These are phyloP conservation scores for Russula emetica DNA, from an alignment of 768 basidiomycete species.

Conservation along the genomic window DNA sequence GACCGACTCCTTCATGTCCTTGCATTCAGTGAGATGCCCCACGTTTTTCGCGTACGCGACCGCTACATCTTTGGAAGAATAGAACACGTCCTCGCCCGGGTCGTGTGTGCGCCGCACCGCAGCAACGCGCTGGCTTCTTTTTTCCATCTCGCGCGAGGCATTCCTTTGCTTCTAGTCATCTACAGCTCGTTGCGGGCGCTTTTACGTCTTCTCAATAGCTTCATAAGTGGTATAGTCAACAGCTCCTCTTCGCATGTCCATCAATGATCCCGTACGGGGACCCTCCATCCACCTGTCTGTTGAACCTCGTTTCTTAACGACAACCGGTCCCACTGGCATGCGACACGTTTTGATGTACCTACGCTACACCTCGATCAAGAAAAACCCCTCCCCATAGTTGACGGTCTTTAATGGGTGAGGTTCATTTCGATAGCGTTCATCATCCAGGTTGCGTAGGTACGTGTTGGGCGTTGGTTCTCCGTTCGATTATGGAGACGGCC, in stretches of 20 bases:
- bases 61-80: slow-evolving; percentile 1
- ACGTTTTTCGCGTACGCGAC: slow-evolving; percentile 59
- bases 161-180: slow-evolving; percentile 54
- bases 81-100: slow-evolving; percentile 2
- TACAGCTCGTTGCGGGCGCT: slow-evolving; percentile 69
- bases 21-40: slow-evolving; percentile 73
- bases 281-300: slow-evolving; percentile 58
- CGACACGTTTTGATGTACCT: slow-evolving; percentile 62
- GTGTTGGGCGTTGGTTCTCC: neutral
- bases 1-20: slow-evolving; percentile 58
- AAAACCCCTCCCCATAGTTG: slow-evolving; percentile 16
- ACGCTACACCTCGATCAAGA: slow-evolving; percentile 11
- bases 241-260: slow-evolving; percentile 66
- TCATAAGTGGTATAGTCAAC: slow-evolving; percentile 55
- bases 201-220: slow-evolving; percentile 67
- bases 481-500: neutral
- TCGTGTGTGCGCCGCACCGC: neutral
- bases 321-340: slow-evolving; percentile 44
- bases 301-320: slow-evolving; percentile 64
- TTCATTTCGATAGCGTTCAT: slow-evolving; percentile 78
- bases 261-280: slow-evolving; percentile 80
- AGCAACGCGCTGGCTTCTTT: slow-evolving; percentile 77
- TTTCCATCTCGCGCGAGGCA: slow-evolving; percentile 61
- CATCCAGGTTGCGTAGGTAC: slow-evolving; percentile 55
- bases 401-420: slow-evolving; percentile 47